Conservation (phyloP, 2,329 filamentous ascomycete genomes). For the Aureobasidium sp. region DNA sequence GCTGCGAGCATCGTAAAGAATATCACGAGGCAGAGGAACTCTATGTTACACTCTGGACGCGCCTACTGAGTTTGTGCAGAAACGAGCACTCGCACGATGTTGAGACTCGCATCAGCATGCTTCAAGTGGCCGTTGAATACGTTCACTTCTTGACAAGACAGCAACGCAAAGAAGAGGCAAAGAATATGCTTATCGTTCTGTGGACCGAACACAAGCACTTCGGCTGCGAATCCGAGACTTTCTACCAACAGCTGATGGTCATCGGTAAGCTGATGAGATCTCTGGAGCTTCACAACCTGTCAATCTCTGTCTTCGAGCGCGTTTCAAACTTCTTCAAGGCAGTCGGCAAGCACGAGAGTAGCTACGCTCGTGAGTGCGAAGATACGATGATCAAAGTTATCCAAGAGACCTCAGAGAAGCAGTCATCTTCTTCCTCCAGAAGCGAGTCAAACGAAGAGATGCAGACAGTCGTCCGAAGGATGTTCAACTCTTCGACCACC, state of each 20-base stretch:
- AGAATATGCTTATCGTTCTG: slow-evolving; percentile 38
- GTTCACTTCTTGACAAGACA: slow-evolving; percentile 38
- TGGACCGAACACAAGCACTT: slow-evolving; percentile 44
- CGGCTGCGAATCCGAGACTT: slow-evolving; percentile 20
- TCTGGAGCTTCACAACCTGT: slow-evolving; percentile 18
- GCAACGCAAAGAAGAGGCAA: slow-evolving; percentile 37
- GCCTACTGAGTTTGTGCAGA: background rate
- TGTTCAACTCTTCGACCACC: background rate
- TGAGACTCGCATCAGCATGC: slow-evolving; percentile 6
- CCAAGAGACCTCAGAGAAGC: slow-evolving; percentile 33
- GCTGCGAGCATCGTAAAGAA: slow-evolving; percentile 10
- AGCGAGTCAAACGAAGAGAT: slow-evolving; percentile 29
- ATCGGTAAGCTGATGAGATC: slow-evolving; percentile 8
- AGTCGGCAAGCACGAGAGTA: slow-evolving; percentile 28
- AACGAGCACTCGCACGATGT: background rate
- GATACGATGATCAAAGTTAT: slow-evolving; percentile 40
- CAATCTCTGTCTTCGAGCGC: slow-evolving; percentile 26
- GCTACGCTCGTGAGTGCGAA: slow-evolving; percentile 19
- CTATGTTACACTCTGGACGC: slow-evolving; percentile 10
- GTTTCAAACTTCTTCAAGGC: slow-evolving; percentile 38
- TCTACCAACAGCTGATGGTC: slow-evolving; percentile 1
- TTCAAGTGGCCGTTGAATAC: slow-evolving; percentile 32
- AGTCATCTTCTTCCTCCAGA: background rate
- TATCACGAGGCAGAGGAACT: slow-evolving; percentile 5
- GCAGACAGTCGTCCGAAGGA: slow-evolving; percentile 22